A percentile compares a stretch with the other conserved stretches of the same genome.
Evolutionary conservation across 2,329 filamentous ascomycete genomes (phyloP).

Genomic region (Diaporthe australafricana): DNA sequence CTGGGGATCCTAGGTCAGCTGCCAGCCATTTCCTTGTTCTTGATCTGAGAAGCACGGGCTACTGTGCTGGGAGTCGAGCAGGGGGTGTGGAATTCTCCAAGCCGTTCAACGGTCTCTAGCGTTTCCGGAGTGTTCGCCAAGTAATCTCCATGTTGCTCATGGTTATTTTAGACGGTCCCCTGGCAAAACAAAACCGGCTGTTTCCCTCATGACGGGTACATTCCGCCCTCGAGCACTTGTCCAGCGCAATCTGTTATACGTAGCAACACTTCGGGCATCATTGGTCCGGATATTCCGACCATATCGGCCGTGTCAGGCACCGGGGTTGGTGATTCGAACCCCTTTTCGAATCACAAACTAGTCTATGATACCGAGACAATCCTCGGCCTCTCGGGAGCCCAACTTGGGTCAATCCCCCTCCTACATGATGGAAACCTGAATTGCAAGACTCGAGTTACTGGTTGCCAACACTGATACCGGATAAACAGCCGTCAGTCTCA

Average conservation of each 20-base stretch:
- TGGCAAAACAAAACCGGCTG: not conserved
- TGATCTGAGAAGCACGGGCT: not conserved
- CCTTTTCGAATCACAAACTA: not conserved
- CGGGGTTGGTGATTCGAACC: not conserved
- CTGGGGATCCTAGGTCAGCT: not conserved
- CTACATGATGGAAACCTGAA: conserved; percentile 1
- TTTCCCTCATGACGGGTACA: not conserved
- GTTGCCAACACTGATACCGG: conserved; percentile 7
- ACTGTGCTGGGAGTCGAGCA: no score
- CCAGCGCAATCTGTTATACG: not conserved
- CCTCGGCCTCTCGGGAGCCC: not conserved
- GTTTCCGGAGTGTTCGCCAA: conserved; percentile 4
- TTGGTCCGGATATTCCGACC: not conserved
- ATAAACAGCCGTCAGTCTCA: conserved; percentile 11
- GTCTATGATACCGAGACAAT: not conserved
- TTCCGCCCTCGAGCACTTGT: no score
- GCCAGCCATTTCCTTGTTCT: not conserved
- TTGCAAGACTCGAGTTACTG: not conserved
- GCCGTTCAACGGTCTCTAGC: conserved; percentile 20
- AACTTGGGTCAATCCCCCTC: not conserved
- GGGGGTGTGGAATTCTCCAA: not conserved
- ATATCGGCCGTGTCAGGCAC: not conserved
- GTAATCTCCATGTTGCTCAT: not conserved
- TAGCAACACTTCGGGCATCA: not conserved
- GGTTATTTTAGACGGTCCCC: not conserved